Evolutionary conservation across 1,284 basidiomycete genomes (phyloP), one percentile per base, ranked within the genome.

Genomic region (Paramarasmius palmivorus): DNA sequence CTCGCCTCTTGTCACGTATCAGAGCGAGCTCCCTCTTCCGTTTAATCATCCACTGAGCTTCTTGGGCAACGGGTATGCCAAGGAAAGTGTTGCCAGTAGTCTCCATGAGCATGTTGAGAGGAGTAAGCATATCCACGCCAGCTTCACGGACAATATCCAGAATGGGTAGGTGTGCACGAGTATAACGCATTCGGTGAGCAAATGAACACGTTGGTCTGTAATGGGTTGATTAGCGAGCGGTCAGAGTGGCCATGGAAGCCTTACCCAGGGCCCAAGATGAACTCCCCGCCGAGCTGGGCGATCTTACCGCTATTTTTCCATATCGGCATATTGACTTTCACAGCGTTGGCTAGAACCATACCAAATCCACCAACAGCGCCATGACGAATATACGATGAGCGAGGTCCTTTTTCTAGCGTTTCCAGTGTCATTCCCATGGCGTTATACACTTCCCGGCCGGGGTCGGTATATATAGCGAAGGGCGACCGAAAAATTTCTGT

Each of bases 281-380:
- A 92, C 68, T 92, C 90, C 26, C 90, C 90, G 25, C 90, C 90
- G 20, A 92, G 75, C 63, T 90, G 86, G 32, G 75, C 66, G 50
- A 78, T 73, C 59, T 89, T 81, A 2, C 88, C 89, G 8, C 83
- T 84, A 40, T 77, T 76, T 59, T 81, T 80, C 76, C 78, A 82
- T 7, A 90, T 70, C 0, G 87, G 85, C 79, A 88, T 85, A 32
- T 83, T 73, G 4, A 74, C 74, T 45, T 75, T 73, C n/a, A 83
- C 62, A 12, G 82, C 80, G 57, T 83, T 82, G 50, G 71, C 73
- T 35, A 85, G 75, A 26, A 86, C 82, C 73, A 81, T 81, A 15
- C 81, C 74, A 23, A 83, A 76, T 8, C 84, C 84, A 19, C 78
- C 68, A 40, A 84, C 63, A 6, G 75, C 57, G 1, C 81, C 76